phyloP scores from a whole-genome alignment of 768 basidiomycete genomes.

The Tubosaeta brunneosetosa region DNA sequence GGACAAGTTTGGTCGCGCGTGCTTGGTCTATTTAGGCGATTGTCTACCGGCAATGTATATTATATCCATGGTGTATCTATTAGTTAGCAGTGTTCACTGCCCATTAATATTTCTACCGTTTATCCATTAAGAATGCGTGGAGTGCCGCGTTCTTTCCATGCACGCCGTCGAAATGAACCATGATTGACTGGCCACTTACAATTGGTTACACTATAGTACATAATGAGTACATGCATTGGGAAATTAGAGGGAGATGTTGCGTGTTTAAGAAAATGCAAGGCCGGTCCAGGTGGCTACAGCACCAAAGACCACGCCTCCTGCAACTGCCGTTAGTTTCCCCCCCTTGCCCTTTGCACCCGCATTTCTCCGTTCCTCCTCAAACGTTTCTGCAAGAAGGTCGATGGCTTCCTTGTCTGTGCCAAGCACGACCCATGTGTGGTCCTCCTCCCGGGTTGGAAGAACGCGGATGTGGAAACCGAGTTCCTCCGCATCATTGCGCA shows the following conservation, averaged over 20 bases:
- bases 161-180: neutral
- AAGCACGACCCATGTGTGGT: slow-evolving; percentile 47
- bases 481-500: slow-evolving; percentile 38
- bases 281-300: slow-evolving; percentile 58
- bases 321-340: slow-evolving; percentile 40
- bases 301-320: slow-evolving; percentile 56
- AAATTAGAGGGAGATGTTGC: neutral
- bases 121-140: neutral
- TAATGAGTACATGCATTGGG: neutral
- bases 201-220: neutral
- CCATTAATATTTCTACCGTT: slow-evolving; percentile 2
- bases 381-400: slow-evolving; percentile 26
- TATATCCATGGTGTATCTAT: neutral
- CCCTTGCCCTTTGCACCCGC: slow-evolving; percentile 13
- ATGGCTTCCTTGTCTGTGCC: slow-evolving; percentile 49
- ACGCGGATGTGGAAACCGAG: slow-evolving; percentile 42
- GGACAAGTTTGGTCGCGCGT: neutral
- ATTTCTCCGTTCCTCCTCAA: slow-evolving; percentile 30
- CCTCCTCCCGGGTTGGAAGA: slow-evolving; percentile 27
- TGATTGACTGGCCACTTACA: neutral
- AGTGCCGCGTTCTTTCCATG: neutral
- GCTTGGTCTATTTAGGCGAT: neutral
- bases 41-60: neutral
- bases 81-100: neutral
- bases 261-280: slow-evolving; percentile 45